Percentiles rank a stretch among this genome's conserved stretches.
phyloP scores from a whole-genome alignment of 805 yeast genomes.

The Kodamaea kakaduensis region DNA sequence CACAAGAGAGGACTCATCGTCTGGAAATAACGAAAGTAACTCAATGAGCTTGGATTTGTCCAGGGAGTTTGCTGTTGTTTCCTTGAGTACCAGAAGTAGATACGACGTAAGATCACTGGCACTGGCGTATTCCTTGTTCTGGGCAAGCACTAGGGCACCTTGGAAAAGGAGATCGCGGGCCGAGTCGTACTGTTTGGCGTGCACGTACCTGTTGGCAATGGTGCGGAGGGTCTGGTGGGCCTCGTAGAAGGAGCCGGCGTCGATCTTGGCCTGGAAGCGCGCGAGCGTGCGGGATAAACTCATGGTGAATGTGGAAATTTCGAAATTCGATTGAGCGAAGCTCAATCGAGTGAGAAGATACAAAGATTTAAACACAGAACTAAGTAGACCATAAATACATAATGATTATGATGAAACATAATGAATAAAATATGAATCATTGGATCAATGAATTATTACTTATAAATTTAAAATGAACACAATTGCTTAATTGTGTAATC shows the following conservation, averaged over 20 bases:
- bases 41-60: constrained; percentile 47
- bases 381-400: too few species aligned
- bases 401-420: too few species aligned
- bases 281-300: too few species aligned
- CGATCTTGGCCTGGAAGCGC: constrained; percentile 66
- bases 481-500: too few species aligned
- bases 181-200: constrained; percentile 58
- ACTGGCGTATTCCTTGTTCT: constrained; percentile 71
- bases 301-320: too few species aligned
- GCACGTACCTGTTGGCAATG: constrained; percentile 78
- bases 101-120: constrained; percentile 74
- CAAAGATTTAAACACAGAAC: too few species aligned
- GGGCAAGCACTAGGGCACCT: constrained; percentile 65
- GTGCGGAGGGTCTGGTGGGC: constrained; percentile 95
- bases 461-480: too few species aligned
- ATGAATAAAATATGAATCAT: too few species aligned
- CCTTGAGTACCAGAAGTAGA: constrained; percentile 64
- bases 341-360: too few species aligned
- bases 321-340: too few species aligned
- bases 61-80: constrained; percentile 32
- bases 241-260: constrained; percentile 78
- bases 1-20: constrained; percentile 46
- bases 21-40: constrained; percentile 42
- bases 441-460: too few species aligned
- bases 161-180: constrained; percentile 73